A percentile compares a stretch with the other conserved stretches of the same genome.
These are phyloP conservation scores for Lepraria neglecta DNA, from an alignment of 495 filamentous ascomycete genomes.

Conservation along the genomic window DNA sequence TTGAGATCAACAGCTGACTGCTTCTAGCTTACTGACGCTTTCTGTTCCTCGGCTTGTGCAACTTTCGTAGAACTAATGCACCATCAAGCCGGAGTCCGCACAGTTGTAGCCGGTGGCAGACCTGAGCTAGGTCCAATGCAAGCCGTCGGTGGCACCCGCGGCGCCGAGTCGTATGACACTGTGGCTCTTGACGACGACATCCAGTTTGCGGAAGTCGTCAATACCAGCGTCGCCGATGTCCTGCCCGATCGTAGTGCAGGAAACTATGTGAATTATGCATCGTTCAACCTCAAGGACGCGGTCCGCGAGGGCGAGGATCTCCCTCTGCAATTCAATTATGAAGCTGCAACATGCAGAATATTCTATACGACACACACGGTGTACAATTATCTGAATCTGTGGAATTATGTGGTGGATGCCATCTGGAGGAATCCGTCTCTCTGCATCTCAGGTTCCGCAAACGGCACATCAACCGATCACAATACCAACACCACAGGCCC, in stretches of 20 bases:
- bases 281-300: constrained; percentile 39
- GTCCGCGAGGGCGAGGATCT: constrained; percentile 33
- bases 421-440: constrained; percentile 25
- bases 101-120: constrained; percentile 45
- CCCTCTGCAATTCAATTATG: constrained; percentile 49
- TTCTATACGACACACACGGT: constrained; percentile 47
- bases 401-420: constrained; percentile 38
- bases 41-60: constrained; percentile 47
- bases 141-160: constrained; percentile 35
- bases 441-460: constrained; percentile 21
- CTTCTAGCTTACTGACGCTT: constrained; percentile 37
- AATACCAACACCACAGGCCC: constrained; percentile 8
- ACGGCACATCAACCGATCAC: no score
- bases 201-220: constrained; percentile 26
- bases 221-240: constrained; percentile 21
- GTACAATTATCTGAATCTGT: constrained; percentile 37
- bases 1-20: no score
- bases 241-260: constrained; percentile 31
- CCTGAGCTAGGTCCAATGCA: constrained; percentile 42
- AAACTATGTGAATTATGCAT: constrained; percentile 31
- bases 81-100: constrained; percentile 42
- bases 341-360: constrained; percentile 48
- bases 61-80: constrained; percentile 51
- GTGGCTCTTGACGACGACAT: constrained; percentile 33
- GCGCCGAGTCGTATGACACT: constrained; percentile 27